A percentile compares a stretch with the other conserved stretches of the same genome.
These are phyloP conservation scores for Aspergillus versicolor DNA, from an alignment of 2,329 filamentous ascomycete genomes.

Conservation along the genomic window DNA sequence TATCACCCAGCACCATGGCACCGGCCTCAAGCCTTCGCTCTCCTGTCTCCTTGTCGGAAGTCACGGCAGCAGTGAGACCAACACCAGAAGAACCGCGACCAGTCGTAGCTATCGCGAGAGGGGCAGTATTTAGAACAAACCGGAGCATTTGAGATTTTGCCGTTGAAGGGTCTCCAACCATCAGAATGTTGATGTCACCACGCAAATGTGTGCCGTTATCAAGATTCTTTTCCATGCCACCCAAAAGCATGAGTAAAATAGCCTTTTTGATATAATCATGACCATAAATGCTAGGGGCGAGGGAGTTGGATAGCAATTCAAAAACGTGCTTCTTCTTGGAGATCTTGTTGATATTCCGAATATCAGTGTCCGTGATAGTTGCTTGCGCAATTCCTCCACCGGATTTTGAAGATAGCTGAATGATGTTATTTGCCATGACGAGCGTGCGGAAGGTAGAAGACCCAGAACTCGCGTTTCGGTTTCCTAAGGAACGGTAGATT, in stretches of 20 bases:
- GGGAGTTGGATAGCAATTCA: slow-evolving; percentile 85
- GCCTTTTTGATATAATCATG: slow-evolving; percentile 98
- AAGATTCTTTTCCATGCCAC: slow-evolving; percentile 97
- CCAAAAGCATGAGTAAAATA: slow-evolving; percentile 89
- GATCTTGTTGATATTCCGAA: slow-evolving; percentile 97
- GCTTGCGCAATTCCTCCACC: slow-evolving; percentile 90
- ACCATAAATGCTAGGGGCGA: slow-evolving; percentile 94
- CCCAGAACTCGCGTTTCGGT: slow-evolving; percentile 84
- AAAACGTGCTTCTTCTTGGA: slow-evolving; percentile 93
- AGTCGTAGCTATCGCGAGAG: slow-evolving; percentile 93
- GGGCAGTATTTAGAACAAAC: slow-evolving; percentile 95
- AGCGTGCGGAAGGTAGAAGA: slow-evolving; percentile 94
- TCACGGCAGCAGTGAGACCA: slow-evolving; percentile 94
- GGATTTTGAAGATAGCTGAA: slow-evolving; percentile 91
- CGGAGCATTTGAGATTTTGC: slow-evolving; percentile 97
- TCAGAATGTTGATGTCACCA: slow-evolving; percentile 98
- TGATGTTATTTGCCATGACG: slow-evolving; percentile 90
- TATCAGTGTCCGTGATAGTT: slow-evolving; percentile 91
- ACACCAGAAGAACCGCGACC: slow-evolving; percentile 96
- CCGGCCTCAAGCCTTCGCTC: slow-evolving; percentile 92
- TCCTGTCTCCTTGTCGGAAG: slow-evolving; percentile 94
- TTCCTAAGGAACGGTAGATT: slow-evolving; percentile 90
- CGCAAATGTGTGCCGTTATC: slow-evolving; percentile 97
- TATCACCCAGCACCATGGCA: slow-evolving; percentile 97
- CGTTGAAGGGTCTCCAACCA: slow-evolving; percentile 98